phyloP scores from a whole-genome alignment of 305 asterid species.

The Fraxinus ornus region DNA sequence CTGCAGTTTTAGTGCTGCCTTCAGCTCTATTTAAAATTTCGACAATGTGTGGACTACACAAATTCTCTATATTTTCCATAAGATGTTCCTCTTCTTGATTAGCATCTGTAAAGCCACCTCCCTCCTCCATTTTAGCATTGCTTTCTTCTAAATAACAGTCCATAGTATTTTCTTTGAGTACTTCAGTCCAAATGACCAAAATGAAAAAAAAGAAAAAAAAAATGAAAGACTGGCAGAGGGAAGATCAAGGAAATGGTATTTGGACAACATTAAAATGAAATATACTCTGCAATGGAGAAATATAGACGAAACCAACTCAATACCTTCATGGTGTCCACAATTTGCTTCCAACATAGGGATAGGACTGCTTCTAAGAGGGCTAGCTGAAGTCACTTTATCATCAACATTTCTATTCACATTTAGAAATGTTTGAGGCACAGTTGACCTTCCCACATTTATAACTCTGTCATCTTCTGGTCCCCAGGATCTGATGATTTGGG shows the following conservation, averaged over 20 bases:
- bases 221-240: neutral
- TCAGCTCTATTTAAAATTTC: constrained; percentile 24
- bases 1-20: constrained; percentile 37
- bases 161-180: constrained; percentile 4
- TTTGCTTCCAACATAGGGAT: constrained; percentile 12
- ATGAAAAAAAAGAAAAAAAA: neutral
- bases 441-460: constrained; percentile 29
- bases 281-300: neutral
- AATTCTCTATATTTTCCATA: constrained; percentile 27
- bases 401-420: constrained; percentile 17
- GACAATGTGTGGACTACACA: constrained; percentile 21
- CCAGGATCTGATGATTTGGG: constrained; percentile 31
- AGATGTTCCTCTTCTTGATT: constrained; percentile 19
- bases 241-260: neutral
- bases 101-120: constrained; percentile 12
- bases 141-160: constrained; percentile 33
- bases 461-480: constrained; percentile 30
- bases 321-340: constrained; percentile 26
- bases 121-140: constrained; percentile 25
- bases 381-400: constrained; percentile 7
- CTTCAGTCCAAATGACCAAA: neutral
- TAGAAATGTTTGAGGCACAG: constrained; percentile 13
- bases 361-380: constrained; percentile 21
- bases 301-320: neutral
- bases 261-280: neutral